Evolutionary conservation across 2,329 filamentous ascomycete species (phyloP).

Genomic region (Raffaelea deltoideospora): DNA sequence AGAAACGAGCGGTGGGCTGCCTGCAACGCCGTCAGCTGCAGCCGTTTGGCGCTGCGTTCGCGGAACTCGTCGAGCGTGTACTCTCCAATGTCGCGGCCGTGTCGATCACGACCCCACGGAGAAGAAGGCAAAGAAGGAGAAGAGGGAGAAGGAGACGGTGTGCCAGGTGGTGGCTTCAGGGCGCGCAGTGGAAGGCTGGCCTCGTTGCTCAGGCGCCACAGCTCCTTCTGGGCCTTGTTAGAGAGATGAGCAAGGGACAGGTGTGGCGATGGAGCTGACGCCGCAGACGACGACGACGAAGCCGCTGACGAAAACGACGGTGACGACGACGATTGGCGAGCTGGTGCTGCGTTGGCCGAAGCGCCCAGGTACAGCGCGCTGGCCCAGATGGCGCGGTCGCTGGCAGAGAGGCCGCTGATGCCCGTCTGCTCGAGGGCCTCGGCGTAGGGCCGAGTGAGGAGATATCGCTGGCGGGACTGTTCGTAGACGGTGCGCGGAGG

Average conservation of each 20-base stretch:
- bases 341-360: constrained; percentile 20
- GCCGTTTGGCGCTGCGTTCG: constrained; percentile 24
- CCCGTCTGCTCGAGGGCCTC: constrained; percentile 27
- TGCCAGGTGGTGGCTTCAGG: constrained; percentile 10
- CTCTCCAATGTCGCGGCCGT: constrained; percentile 31
- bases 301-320: not conserved
- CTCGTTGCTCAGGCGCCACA: constrained; percentile 42
- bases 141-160: constrained; percentile 9
- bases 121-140: constrained; percentile 10
- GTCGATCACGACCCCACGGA: constrained; percentile 34
- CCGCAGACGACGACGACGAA: too few relatives aligned
- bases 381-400: constrained; percentile 33
- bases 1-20: constrained; percentile 30
- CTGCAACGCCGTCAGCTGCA: constrained; percentile 26
- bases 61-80: constrained; percentile 32
- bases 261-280: too few relatives aligned
- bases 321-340: too few relatives aligned
- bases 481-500: constrained; percentile 30
- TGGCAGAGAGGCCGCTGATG: constrained; percentile 26
- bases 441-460: constrained; percentile 34
- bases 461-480: constrained; percentile 29
- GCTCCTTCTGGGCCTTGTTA: constrained; percentile 37
- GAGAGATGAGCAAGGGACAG: too few relatives aligned
- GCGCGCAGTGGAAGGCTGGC: constrained; percentile 32
- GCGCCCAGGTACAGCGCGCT: constrained; percentile 30